Evolutionary conservation across 768 basidiomycete genomes (phyloP), one percentile per base, ranked within the genome.

Genomic region (Inosperma sp.): DNA sequence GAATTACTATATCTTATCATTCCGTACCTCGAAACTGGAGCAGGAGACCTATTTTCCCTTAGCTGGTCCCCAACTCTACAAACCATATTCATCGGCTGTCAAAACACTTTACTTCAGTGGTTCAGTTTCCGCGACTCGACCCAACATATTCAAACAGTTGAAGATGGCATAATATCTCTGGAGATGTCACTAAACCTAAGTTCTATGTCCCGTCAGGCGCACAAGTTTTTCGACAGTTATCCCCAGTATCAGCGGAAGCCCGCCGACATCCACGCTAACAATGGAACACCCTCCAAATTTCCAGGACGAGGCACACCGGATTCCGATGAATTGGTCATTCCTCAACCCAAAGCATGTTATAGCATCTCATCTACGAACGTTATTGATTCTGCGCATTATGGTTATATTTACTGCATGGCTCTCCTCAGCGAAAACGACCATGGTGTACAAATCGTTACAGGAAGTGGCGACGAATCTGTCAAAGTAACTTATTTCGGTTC

Each of bases 101-200:
- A 96, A 67, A 90, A 93, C 63, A 93, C 93, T 2, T 93, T 91
- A 10, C 74, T 96, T 23, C 91, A 96, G 61, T 96, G 91, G 91
- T 82, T 84, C 63, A 71, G 79, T 58, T 89, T 93, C 55, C 57
- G 51, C 14, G 60, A 61, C 7, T 44, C 56, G 5, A 33, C 41
- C 8, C 48, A 27, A 17, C 33, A 7, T n/a, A 26, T 21, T 10
- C 41, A 34, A 21, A 23, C 39, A 14, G 31, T 26, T 2, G 31
- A 19, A 27, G 21, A 19, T 25, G 13, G 34, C 31, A 45, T 36
- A 19, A 13, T 16, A 26, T 1, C 71, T 26, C 19, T 29, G 44
- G 22, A 30, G 73, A 71, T 14, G 62, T 68, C 2, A 65, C 68
- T 7, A 74, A 75, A 1, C 72, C 73, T 1, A 65, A 65, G 26